Evolutionary conservation across 1,284 basidiomycete species (phyloP).

Genomic region (Megacollybia platyphylla): DNA sequence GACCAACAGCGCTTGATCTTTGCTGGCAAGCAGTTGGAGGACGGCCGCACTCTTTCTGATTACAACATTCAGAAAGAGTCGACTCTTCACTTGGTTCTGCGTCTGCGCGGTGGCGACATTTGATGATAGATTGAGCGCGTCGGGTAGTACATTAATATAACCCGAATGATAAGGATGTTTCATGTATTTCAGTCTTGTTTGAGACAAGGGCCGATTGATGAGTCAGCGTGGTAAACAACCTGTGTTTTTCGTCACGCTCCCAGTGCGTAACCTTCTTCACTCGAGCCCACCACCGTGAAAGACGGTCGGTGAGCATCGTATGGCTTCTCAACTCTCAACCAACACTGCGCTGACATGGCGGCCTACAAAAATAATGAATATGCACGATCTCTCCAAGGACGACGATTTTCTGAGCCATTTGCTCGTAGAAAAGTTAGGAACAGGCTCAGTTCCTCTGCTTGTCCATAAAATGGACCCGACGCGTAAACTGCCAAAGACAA

Average conservation of each 20-base stretch:
- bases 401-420: slow-evolving; percentile 80
- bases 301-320: background rate
- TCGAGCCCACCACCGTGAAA: background rate
- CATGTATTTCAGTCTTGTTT: too few relatives aligned
- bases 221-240: too few relatives aligned
- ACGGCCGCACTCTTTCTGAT: slow-evolving; percentile 79
- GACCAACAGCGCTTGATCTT: slow-evolving; percentile 64
- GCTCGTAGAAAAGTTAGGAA: slow-evolving; percentile 74
- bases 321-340: background rate
- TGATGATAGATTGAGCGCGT: too few relatives aligned
- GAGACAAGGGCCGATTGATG: too few relatives aligned
- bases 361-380: slow-evolving; percentile 76
- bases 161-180: too few relatives aligned
- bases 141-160: too few relatives aligned
- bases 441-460: slow-evolving; percentile 57
- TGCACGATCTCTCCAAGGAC: slow-evolving; percentile 73
- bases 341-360: slow-evolving; percentile 41
- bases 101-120: slow-evolving; percentile 72
- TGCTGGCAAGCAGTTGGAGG: slow-evolving; percentile 65
- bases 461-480: slow-evolving; percentile 80
- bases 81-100: slow-evolving; percentile 92
- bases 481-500: slow-evolving; percentile 60
- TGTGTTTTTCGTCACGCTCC: too few relatives aligned
- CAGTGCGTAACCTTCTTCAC: background rate
- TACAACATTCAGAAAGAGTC: slow-evolving; percentile 78